Conservation (phyloP, 148 eudicot species). For the Amaranthus palmeri region DNA sequence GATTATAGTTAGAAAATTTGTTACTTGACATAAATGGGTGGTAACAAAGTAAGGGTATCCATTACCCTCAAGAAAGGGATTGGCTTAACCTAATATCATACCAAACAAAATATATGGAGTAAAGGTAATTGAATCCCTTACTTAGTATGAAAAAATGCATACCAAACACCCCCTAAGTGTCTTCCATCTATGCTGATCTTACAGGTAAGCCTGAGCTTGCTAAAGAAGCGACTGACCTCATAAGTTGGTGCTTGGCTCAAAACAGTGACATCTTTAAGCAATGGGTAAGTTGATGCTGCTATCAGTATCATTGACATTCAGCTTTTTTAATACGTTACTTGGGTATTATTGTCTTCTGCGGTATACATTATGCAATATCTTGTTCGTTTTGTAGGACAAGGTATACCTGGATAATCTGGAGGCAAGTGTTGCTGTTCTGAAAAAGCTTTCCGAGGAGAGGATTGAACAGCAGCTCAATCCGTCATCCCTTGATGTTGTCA, state of each 20-base stretch:
- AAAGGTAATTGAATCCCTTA: no score
- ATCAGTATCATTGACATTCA: not conserved
- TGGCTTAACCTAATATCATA: no score
- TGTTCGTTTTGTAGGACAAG: constrained; percentile 42
- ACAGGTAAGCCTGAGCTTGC: constrained; percentile 62
- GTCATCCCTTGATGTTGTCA: constrained; percentile 44
- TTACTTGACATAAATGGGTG: no score
- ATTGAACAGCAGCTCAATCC: constrained; percentile 40
- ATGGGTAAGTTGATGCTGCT: constrained; percentile 57
- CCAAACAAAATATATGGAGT: no score
- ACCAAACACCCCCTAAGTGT: no score
- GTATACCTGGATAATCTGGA: constrained; percentile 55
- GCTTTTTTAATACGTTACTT: not conserved
- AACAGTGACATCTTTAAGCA: constrained; percentile 63
- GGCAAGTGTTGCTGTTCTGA: constrained; percentile 57
- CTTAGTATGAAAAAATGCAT: no score
- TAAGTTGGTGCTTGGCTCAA: constrained; percentile 57
- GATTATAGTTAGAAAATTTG: no score
- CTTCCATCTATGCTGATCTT: constrained; percentile 2
- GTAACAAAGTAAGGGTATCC: no score
- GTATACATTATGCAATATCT: constrained; percentile 7
- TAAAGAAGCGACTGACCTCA: constrained; percentile 53
- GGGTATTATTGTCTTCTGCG: not conserved
- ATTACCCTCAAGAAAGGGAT: no score
- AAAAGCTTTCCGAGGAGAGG: constrained; percentile 52